Base-by-base conservation (phyloP, 768 basidiomycete genomes). In the Polyporus arcularius region DNA sequence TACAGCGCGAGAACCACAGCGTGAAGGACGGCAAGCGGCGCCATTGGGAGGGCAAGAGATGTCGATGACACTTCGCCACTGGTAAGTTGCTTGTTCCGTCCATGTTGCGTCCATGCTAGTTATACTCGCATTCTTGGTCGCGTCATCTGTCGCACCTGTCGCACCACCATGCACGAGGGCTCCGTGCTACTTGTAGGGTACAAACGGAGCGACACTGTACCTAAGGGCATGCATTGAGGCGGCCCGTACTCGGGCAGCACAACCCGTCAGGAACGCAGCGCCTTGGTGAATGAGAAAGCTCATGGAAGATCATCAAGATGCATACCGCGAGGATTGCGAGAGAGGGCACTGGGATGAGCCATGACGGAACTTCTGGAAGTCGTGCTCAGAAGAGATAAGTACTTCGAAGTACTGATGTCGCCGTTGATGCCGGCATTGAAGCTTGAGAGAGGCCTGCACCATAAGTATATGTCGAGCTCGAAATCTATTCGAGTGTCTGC, bases 261-360 rank as follows among this genome's bases (percentile, higher is more conserved):
- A 2, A 26, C 21, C 21, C 21, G 21, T 26, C 21, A 26, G 21
- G 21, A 26, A 26, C 21, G 21, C 21, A 26, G 21, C 21, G 21
- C 21, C 21, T 26, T 26, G 21, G 21, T 26, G 21, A 26, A 26
- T 26, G 21, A 26, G 21, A 35, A 6, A 35, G 7, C 35, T 35
- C 3, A 3, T 35, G 35, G 35, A 35, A 11, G 11, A 26, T 26
- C 21, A 26, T 26, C 35, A 35, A 35, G 35, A 11, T 6, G 35
- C 4, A 31, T 30, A n/a, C 42, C 60, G 60, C 53, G 50, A 61
- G 60, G 53, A 61, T 61, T 42, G 49, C 60, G 60, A 61, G 31
- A 42, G 54, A 18, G 40, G 45, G 2, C 31, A 16, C 26, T 2
- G 30, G 21, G 21, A 61, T 61, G 60, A 61, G 60, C 60, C 47